Evolutionary conservation across 768 basidiomycete genomes (phyloP), one percentile per base, ranked within the genome.

Genomic region (Coprinellus micaceus): DNA sequence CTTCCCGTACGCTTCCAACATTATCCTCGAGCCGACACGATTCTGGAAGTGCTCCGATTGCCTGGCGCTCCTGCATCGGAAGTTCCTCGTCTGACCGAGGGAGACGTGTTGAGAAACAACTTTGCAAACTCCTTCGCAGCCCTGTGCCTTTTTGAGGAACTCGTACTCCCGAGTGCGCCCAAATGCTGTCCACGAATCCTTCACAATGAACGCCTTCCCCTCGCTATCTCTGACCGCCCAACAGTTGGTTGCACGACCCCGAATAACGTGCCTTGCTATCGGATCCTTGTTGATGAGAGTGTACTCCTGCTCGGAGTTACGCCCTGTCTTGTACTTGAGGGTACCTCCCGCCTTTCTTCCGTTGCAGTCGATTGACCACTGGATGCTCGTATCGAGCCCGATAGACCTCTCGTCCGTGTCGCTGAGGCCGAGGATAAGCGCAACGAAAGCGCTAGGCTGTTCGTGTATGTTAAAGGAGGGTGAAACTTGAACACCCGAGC

Each of bases 361-460:
- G 29, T 28, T 12, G 4, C 13, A 11, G 46, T 22, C 41, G 26
- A 43, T 19, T 17, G 25, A 22, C 53, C 53, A 54, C 19, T 47
- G 39, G 29, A 54, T 36, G 26, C 28, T 41, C 10, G 29, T 12
- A 22, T 56, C 54, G n/a, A 56, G 28, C 15, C 54, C 54, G 15
- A 44, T 21, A n/a, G 37, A 10, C 5, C 12, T 29, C 17, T 46
- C 45, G 22, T 56, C 47, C 1, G 9, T n/a, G 12, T 45, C 47
- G 22, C 30, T 21, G 10, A 56, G 54, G 4, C 54, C 45, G 12
- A 56, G 5, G 36, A 56, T 19, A 26, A 49, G 30, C 9, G 46
- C 30, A 22, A 56, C 24, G 28, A 56, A 56, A 6, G n/a, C 10
- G 5, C n/a, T 26, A 4, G 54, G 24, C 11, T 48, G 17, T 19